Percentiles rank a stretch among this genome's conserved stretches.
Evolutionary conservation across 441 rosid genomes (phyloP).

Genomic region (Dalechampia spathulata): DNA sequence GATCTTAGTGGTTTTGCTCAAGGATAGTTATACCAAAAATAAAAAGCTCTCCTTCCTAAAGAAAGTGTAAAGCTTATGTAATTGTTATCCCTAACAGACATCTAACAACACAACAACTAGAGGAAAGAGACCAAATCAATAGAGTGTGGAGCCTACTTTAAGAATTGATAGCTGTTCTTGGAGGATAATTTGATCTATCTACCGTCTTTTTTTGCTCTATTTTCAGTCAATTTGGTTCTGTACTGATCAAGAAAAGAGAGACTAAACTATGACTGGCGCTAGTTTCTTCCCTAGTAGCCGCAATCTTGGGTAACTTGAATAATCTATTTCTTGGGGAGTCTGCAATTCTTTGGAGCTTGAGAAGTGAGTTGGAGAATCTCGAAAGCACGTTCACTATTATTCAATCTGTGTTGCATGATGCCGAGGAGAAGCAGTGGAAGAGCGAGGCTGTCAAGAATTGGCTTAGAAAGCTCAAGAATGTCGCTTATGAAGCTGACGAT

Average conservation of each 20-base stretch:
- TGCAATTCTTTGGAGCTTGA: not conserved
- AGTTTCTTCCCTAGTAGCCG: constrained; percentile 2
- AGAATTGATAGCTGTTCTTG: too few species aligned
- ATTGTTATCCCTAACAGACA: too few species aligned
- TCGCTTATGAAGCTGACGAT: constrained; percentile 6
- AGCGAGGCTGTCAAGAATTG: not conserved
- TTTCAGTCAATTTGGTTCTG: not conserved
- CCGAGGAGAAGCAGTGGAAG: constrained; percentile 11
- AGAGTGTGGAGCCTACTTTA: too few species aligned
- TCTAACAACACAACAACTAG: too few species aligned
- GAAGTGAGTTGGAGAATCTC: constrained; percentile 2
- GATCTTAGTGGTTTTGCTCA: too few species aligned
- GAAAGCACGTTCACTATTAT: not conserved
- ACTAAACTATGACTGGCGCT: not conserved
- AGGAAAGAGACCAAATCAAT: too few species aligned
- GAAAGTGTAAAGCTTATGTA: too few species aligned
- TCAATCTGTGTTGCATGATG: constrained; percentile 9
- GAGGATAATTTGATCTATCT: too few species aligned
- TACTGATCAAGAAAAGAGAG: not conserved
- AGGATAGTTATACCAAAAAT: too few species aligned
- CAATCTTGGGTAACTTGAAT: constrained; percentile 1
- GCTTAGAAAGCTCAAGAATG: constrained; percentile 3
- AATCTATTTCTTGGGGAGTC: not conserved
- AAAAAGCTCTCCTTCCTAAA: too few species aligned
- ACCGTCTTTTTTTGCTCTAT: too few species aligned